Conservation (phyloP, 805 yeast species). For the Kodamaea laetipori region DNA sequence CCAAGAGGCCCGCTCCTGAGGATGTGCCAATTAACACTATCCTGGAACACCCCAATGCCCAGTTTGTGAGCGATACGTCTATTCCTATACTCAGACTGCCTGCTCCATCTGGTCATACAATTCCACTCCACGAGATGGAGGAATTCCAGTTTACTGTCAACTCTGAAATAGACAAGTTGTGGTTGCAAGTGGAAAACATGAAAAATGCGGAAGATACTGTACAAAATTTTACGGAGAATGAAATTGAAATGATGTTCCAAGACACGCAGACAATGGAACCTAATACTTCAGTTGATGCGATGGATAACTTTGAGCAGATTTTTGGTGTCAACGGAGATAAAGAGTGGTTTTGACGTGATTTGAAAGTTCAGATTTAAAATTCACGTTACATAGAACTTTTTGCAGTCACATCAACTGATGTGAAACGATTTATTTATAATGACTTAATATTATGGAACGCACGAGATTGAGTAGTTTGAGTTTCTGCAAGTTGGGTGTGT, state of each 20-base stretch:
- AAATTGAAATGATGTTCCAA: not conserved
- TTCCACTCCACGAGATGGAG: slow-evolving; percentile 13
- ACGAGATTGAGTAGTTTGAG: too few relatives aligned
- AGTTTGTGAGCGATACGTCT: not conserved
- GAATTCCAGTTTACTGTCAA: slow-evolving; percentile 24
- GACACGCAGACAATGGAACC: not conserved
- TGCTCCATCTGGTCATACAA: too few relatives aligned
- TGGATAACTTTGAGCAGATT: slow-evolving; percentile 5
- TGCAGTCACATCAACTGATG: too few relatives aligned
- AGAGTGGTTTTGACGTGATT: slow-evolving; percentile 1
- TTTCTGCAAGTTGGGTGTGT: too few relatives aligned
- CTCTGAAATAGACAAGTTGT: slow-evolving; percentile 37
- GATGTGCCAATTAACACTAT: not conserved
- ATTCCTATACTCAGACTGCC: not conserved
- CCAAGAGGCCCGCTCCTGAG: not conserved
- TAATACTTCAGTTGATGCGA: not conserved
- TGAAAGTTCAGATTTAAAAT: too few relatives aligned
- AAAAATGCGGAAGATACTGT: slow-evolving; percentile 18
- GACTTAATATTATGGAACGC: too few relatives aligned
- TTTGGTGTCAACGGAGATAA: slow-evolving; percentile 2
- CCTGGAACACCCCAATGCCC: not conserved
- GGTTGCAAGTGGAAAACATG: slow-evolving; percentile 35
- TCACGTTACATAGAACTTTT: too few relatives aligned
- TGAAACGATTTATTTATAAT: too few relatives aligned
- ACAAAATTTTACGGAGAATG: not conserved